phyloP scores from a whole-genome alignment of 371 early-diverging fungal genomes.

The Syncephalastrum racemosum region DNA sequence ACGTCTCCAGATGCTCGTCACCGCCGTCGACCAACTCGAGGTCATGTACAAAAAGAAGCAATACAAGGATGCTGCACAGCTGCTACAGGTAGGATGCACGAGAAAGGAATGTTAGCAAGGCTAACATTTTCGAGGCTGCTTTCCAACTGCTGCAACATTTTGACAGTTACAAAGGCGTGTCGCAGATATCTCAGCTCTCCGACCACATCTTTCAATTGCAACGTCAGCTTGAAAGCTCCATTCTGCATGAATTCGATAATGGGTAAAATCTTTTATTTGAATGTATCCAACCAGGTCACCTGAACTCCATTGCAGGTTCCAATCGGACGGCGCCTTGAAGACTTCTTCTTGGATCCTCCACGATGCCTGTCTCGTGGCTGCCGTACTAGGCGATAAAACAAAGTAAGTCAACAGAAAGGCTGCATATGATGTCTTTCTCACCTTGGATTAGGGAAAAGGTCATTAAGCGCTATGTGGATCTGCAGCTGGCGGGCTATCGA shows the following conservation, averaged over 20 bases:
- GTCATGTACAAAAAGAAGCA: slow-evolving; percentile 64
- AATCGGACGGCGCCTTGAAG: slow-evolving; percentile 48
- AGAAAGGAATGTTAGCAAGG: not conserved
- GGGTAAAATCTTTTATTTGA: slow-evolving; percentile 27
- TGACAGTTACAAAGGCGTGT: slow-evolving; percentile 69
- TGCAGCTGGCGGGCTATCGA: slow-evolving; percentile 83
- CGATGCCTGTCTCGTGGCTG: slow-evolving; percentile 79
- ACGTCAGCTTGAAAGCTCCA: slow-evolving; percentile 64
- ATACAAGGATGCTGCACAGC: slow-evolving; percentile 76
- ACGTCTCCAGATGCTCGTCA: slow-evolving; percentile 87
- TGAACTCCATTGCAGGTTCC: slow-evolving; percentile 33
- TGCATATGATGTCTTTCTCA: not conserved
- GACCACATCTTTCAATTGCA: slow-evolving; percentile 66
- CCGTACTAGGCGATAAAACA: slow-evolving; percentile 67
- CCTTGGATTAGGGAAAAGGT: slow-evolving; percentile 42
- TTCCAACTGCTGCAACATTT: slow-evolving; percentile 79
- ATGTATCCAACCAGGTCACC: not conserved
- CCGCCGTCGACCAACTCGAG: slow-evolving; percentile 79
- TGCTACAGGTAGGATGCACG: slow-evolving; percentile 62
- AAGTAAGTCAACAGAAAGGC: slow-evolving; percentile 49
- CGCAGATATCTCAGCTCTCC: slow-evolving; percentile 71
- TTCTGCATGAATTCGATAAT: slow-evolving; percentile 76
- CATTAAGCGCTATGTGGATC: slow-evolving; percentile 77
- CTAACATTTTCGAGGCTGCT: slow-evolving; percentile 57
- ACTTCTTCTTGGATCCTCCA: slow-evolving; percentile 56